Percentiles rank a stretch among this genome's conserved stretches.
These are phyloP conservation scores for Nakazawaea wyomingensis DNA, from an alignment of 805 yeast genomes.

Conservation along the genomic window DNA sequence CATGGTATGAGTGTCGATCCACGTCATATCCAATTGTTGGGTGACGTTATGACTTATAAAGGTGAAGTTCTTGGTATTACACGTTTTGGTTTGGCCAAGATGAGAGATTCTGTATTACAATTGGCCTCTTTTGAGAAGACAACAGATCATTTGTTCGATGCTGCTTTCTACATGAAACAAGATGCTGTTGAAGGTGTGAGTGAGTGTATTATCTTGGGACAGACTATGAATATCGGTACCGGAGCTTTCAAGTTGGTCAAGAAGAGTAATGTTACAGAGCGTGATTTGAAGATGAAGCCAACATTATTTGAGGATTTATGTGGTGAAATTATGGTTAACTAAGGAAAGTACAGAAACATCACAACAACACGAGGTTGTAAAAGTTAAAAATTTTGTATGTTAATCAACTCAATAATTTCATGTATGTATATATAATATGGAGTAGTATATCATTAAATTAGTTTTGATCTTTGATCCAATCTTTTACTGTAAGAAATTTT, in stretches of 20 bases:
- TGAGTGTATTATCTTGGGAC: conserved; percentile 95
- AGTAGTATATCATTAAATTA: no score
- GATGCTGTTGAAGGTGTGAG: conserved; percentile 97
- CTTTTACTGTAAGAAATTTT: no score
- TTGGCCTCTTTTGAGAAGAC: conserved; percentile 97
- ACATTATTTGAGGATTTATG: conserved; percentile 44
- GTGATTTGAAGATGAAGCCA: conserved; percentile 36
- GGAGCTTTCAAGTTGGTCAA: conserved; percentile 89
- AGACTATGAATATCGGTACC: conserved; percentile 96
- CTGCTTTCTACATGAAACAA: conserved; percentile 95
- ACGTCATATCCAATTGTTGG: conserved; percentile 94
- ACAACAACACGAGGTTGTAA: background rate
- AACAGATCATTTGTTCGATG: conserved; percentile 96
- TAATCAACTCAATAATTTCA: background rate
- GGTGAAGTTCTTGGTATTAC: conserved; percentile 98
- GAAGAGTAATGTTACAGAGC: conserved; percentile 39
- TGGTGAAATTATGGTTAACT: conserved; percentile 3
- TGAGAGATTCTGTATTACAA: conserved; percentile 97
- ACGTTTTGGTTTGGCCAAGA: conserved; percentile 94
- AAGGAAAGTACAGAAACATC: background rate
- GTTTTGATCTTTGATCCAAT: no score
- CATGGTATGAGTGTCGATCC: conserved; percentile 99
- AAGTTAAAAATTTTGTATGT: background rate
- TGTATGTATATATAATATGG: no score
- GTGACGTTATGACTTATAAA: conserved; percentile 98